Base-by-base conservation (phyloP, 805 yeast genomes). In the Pichia heedii region DNA sequence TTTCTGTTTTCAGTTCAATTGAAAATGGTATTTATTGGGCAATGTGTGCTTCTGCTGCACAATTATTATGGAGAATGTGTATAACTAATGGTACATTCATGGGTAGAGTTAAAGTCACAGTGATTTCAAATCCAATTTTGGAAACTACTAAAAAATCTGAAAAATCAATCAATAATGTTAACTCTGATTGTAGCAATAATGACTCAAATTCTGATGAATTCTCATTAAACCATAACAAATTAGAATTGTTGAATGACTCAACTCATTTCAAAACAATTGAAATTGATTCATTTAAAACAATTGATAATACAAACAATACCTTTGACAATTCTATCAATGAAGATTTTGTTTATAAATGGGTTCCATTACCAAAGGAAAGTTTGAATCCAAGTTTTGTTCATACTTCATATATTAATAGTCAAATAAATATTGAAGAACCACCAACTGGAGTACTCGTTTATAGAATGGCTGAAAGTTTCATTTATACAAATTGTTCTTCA, bases 11-110 rank as follows among this genome's bases (percentile, higher is more conserved):
- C 53, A 67, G 86, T 6, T 68, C 86, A 6, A 83, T 89, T 58
- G 97, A 89, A 62, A 68, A 79, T 57, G 97, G 96, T 67, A 82
- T 89, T 54, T 89, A 89, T 67, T 89, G 88, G 64, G 90, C 96
- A 6, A 75, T 86, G 52, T 79, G 84, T 56, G 90, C 95, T 44
- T 84, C 95, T 29, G 75, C 73, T 52, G 95, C 87, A 19, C 69
- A 76, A 36, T 63, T 88, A 45, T 67, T 89, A 44, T 76, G 86
- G 66, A 77, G 86, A 57, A 61, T 84, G 39, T 84, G 94, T 22
- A 79, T 76, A 67, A 94, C 97, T 36, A 72, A 73, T 45, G 96
- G 96, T 50, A 73, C 76, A 41, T 86, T 88, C 66, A 69, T 89
- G 59, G 97, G 96, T 43, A 72, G 81, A 53, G 75, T 83, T 30